Base-by-base conservation (phyloP, 2,329 filamentous ascomycete genomes). In the Trematosphaeria pertusa region DNA sequence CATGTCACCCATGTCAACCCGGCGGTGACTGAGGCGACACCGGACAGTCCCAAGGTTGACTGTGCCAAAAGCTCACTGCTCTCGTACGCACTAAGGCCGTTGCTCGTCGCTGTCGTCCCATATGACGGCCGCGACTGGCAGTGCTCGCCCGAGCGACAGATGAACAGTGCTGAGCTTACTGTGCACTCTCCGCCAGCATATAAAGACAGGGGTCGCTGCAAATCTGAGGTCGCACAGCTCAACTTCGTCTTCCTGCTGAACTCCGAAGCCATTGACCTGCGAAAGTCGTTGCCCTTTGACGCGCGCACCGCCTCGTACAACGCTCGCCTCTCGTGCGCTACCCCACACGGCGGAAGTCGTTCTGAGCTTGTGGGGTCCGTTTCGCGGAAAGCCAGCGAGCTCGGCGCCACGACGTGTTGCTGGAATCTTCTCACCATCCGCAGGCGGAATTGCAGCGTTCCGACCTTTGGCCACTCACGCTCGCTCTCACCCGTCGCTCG, bases 361-460 rank as follows among this genome's bases (percentile, higher is more conserved):
- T 31, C 37, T 30, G 31, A 7, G 14, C 30, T 33, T 37, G 41
- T 43, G 41, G 41, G 41, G 41, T 43, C 21, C 19, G 11, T 22
- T 9, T 18, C n/a, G 41, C 41, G 41, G 41, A 44, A 44, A 24
- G 34, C 24, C 33, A 36, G 40, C 40, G 40, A 20, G 15, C n/a
- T 35, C 32, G 32, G 32, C n/a, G 31, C 31, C 15, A 7, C 31
- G 7, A 34, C 6, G 24, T 12, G 8, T 12, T 28, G 12, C 24
- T 12, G 12, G 24, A 28, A n/a, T 34, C 31, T 34, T n/a, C 18
- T 28, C 24, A 28, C 24, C 12, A 12, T 28, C 8, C 24, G 24
- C 37, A n/a, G 15, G 50, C 57, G 52, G 52, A 61, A 57, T 45
- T 46, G 21, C 19, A 18, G 46, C 48, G 50, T 56, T 48, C 46